These are phyloP conservation scores for Haematococcus sp. DNA, from an alignment of 139 green algal genomes.

Conservation along the genomic window DNA sequence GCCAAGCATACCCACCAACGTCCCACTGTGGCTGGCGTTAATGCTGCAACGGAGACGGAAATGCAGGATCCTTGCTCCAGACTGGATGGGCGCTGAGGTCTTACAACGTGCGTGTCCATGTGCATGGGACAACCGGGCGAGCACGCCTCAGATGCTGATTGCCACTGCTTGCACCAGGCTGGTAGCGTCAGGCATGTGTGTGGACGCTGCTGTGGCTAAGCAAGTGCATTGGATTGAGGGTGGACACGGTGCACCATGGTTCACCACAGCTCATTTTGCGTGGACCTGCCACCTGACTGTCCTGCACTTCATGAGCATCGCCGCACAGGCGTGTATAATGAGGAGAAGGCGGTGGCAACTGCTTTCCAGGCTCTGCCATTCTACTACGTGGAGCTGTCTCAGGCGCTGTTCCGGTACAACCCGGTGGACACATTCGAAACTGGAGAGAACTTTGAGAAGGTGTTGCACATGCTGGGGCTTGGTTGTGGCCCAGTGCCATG, in stretches of 20 bases:
- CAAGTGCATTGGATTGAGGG: no score
- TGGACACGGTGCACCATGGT: no score
- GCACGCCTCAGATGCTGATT: no score
- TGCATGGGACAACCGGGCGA: no score
- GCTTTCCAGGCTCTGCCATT: conserved; percentile 76
- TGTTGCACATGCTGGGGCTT: not conserved
- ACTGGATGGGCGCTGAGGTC: conserved; percentile 63
- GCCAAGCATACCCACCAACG: conserved; percentile 65
- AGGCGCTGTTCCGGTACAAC: conserved; percentile 42
- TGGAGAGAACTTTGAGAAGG: conserved; percentile 22
- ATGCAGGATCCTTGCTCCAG: conserved; percentile 70
- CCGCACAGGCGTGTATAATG: conserved; percentile 45
- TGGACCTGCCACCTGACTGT: no score
- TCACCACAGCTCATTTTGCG: no score
- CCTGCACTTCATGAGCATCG: no score
- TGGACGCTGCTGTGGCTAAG: no score
- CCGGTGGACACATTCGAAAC: conserved; percentile 48
- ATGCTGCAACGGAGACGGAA: conserved; percentile 72
- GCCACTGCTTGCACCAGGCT: no score
- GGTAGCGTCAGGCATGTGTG: no score
- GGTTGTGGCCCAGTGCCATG: no score
- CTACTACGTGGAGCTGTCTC: conserved; percentile 68
- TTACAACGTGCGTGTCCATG: conserved; percentile 55
- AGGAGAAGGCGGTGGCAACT: conserved; percentile 47
- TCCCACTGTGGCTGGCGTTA: conserved; percentile 84